Evolutionary conservation across 805 yeast genomes (phyloP).

Genomic region (Saccharomycopsis olivae): DNA sequence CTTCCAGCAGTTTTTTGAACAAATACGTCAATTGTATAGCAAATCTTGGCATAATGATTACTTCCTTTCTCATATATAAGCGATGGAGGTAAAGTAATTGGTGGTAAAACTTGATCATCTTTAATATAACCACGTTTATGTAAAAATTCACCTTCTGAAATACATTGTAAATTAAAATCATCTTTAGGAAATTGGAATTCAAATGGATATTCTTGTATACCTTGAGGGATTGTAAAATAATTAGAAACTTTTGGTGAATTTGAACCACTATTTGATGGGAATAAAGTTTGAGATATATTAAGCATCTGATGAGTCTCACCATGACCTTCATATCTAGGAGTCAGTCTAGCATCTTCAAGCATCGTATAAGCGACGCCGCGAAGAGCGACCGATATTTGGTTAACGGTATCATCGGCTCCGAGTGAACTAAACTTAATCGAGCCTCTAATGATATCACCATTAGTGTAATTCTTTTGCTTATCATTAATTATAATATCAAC

Average conservation of each 20-base stretch:
- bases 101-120: constrained; percentile 11
- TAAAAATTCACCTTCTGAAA: constrained; percentile 6
- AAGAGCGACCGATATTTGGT: constrained; percentile 1
- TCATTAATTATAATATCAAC: constrained; percentile 7
- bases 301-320: constrained; percentile 17
- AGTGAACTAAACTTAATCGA: no score
- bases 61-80: constrained; percentile 10
- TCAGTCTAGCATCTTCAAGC: constrained; percentile 13
- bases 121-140: constrained; percentile 17
- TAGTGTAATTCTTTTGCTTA: constrained; percentile 10
- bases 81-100: constrained; percentile 15
- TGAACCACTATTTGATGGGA: neutral
- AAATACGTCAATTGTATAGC: constrained; percentile 12
- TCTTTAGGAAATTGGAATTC: constrained; percentile 15
- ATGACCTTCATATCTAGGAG: constrained; percentile 11
- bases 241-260: no score
- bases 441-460: constrained; percentile 15
- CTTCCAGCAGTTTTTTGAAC: constrained; percentile 7
- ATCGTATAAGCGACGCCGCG: constrained; percentile 9
- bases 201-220: constrained; percentile 8
- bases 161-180: constrained; percentile 12
- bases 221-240: neutral
- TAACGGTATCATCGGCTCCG: no score
- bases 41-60: constrained; percentile 9
- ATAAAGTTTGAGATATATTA: neutral